A percentile compares a stretch with the other conserved stretches of the same genome.
phyloP scores from a whole-genome alignment of 805 yeast species.

The Candida boleticola region DNA sequence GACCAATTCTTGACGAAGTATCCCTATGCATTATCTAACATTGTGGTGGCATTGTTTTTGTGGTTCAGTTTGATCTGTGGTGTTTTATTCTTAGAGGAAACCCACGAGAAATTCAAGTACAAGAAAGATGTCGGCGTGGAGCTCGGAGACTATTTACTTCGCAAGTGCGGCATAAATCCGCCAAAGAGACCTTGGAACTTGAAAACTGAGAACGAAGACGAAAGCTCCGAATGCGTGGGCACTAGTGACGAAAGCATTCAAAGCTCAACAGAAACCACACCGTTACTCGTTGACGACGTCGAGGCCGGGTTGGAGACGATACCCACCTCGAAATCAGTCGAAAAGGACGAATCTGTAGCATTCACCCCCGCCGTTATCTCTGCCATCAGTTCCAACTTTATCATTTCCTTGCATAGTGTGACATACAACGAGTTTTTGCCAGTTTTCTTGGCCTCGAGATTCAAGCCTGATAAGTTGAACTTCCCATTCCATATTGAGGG shows the following conservation, averaged over 20 bases:
- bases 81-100: conserved; percentile 37
- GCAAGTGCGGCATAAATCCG: conserved; percentile 22
- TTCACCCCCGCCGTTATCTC: conserved; percentile 31
- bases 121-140: conserved; percentile 32
- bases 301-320: not conserved
- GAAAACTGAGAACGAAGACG: not conserved
- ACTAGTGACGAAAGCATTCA: not conserved
- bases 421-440: conserved; percentile 37
- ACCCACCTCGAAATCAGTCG: not conserved
- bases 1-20: conserved; percentile 25
- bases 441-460: conserved; percentile 32
- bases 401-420: conserved; percentile 31
- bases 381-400: conserved; percentile 32
- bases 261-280: conserved; percentile 1
- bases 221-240: too few relatives aligned
- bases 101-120: conserved; percentile 23
- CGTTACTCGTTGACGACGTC: not conserved
- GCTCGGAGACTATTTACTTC: conserved; percentile 32
- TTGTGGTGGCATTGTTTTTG: conserved; percentile 30
- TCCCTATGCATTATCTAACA: conserved; percentile 40
- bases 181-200: conserved; percentile 31
- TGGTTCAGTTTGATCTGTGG: conserved; percentile 26
- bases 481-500: conserved; percentile 38
- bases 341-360: conserved; percentile 8
- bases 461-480: conserved; percentile 21